These are phyloP conservation scores for Tardiomyces depauwii DNA, from an alignment of 1,139 yeast species.

Conservation along the genomic window DNA sequence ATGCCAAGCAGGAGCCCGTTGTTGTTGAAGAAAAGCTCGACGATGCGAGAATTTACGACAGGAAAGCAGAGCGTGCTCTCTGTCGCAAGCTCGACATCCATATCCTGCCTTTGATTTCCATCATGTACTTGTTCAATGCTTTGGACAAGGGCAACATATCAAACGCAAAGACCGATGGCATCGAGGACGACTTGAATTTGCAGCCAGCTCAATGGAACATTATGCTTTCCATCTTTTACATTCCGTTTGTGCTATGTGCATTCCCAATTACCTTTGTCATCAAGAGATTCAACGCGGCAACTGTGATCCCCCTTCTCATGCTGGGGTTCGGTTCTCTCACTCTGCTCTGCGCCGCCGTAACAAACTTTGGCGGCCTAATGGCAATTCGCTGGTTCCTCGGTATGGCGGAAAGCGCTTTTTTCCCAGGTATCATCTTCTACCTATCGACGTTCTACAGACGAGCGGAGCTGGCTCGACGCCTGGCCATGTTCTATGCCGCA, in stretches of 20 bases:
- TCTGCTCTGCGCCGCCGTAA: slow-evolving; percentile 35
- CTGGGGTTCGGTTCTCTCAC: slow-evolving; percentile 40
- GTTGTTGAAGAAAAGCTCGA: slow-evolving; percentile 1
- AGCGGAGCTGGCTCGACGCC: slow-evolving; percentile 33
- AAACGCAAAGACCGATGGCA: slow-evolving; percentile 49
- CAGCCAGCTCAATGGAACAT: slow-evolving; percentile 5
- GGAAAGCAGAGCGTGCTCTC: slow-evolving; percentile 12
- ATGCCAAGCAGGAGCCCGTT: too few species aligned
- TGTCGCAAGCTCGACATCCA: slow-evolving; percentile 29
- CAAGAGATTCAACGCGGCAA: slow-evolving; percentile 21
- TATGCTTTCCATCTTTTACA: slow-evolving; percentile 15
- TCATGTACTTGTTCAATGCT: slow-evolving; percentile 41
- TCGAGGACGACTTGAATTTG: slow-evolving; percentile 35
- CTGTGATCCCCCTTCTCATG: slow-evolving; percentile 40
- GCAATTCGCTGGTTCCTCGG: slow-evolving; percentile 28
- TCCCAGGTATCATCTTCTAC: slow-evolving; percentile 23
- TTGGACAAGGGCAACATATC: slow-evolving; percentile 55
- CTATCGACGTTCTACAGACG: slow-evolving; percentile 24
- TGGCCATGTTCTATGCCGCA: slow-evolving; percentile 45
- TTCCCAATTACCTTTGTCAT: slow-evolving; percentile 16
- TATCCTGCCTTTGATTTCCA: slow-evolving; percentile 27
- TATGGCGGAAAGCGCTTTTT: slow-evolving; percentile 18
- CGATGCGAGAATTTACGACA: slow-evolving; percentile 13
- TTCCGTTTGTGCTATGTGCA: slow-evolving; percentile 30
- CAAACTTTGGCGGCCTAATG: slow-evolving; percentile 33